Base-by-base conservation (phyloP, 2,329 filamentous ascomycete genomes). In the Ophiocordyceps robertsii region DNA sequence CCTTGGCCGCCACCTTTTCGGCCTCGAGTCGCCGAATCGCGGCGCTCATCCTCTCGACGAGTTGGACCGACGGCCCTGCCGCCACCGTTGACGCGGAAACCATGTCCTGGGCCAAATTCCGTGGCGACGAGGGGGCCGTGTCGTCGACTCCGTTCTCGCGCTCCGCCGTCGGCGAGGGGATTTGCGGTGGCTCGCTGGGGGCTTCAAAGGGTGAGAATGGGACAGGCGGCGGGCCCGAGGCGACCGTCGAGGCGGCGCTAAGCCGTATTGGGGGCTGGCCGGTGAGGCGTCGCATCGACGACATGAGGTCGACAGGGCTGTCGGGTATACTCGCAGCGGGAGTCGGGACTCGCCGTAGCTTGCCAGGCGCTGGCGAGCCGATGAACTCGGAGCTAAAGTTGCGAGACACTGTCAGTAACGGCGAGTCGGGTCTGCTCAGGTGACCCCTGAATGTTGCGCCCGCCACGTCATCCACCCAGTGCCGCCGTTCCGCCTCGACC, bases 31-130 rank as follows among this genome's bases (percentile, higher is more conserved):
- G 78, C 10, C 92, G 83, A 37, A 98, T 89, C 0, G 88, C 86
- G 3, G 89, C 86, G 55, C 85, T 93, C 86, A 98, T 94, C 42
- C 90, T 78, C 64, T 96, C 92, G 14, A 98, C 89, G 1, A 98
- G 75, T 62, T 96, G 90, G 1, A 98, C 90, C 0, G 84, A 90
- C 0, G 92, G 92, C 0, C 92, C 92, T 0, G 90, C 89, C 0
- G 82, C 90, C 9, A 87, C 83, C 0, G 90, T 95, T 1, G 88
- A 94, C 7, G 86, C 84, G 2, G 86, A 93, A 29, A 92, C 75
- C 67, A 94, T 83, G 54, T 95, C 89, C 51, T 88, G 83, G 45
- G 84, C 74, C 7, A 82, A 77, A 45, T 81, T 79, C 33, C 78
- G 77, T 1, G 80, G 80, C 3, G 78, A 82, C 1, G 71, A 72